These are phyloP conservation scores for Pseudozyma pruni DNA, from an alignment of 1,284 basidiomycete genomes.

Conservation along the genomic window DNA sequence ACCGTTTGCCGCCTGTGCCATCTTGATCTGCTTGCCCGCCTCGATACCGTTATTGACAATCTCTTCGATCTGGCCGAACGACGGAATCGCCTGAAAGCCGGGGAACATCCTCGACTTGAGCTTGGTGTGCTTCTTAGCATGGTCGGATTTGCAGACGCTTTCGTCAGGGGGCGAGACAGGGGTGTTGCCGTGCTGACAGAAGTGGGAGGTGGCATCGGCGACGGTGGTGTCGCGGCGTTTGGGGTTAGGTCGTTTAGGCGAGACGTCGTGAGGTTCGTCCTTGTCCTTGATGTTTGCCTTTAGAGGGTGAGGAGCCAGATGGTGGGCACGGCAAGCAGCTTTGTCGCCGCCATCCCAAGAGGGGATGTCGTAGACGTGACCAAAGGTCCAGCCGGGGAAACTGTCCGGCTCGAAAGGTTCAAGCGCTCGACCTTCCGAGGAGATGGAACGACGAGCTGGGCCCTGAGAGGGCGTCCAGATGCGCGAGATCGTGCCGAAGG, in stretches of 20 bases:
- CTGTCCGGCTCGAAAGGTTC: conserved; percentile 22
- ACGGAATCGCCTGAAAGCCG: not conserved
- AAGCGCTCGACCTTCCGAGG: conserved; percentile 1
- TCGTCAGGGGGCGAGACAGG: conserved; percentile 5
- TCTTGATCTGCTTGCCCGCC: conserved; percentile 3
- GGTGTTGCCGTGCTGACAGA: conserved; percentile 20
- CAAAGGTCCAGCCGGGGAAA: conserved; percentile 18
- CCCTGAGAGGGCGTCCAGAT: conserved; percentile 31
- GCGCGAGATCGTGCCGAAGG: conserved; percentile 15
- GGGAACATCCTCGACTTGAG: conserved; percentile 1
- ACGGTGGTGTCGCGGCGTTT: not conserved
- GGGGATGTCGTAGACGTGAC: conserved; percentile 18
- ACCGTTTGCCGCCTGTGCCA: not conserved
- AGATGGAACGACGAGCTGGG: conserved; percentile 8
- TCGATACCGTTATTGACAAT: conserved; percentile 7
- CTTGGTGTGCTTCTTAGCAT: not conserved
- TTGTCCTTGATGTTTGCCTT: not conserved
- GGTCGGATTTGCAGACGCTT: not conserved
- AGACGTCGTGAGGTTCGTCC: not conserved
- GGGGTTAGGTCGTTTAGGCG: not conserved
- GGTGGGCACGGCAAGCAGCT: conserved; percentile 16
- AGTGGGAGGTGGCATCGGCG: not conserved
- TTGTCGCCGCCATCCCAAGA: conserved; percentile 30
- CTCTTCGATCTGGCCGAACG: conserved; percentile 6
- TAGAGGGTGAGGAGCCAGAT: not conserved